Base-by-base conservation (phyloP, 129 eudicot species). In the Kitagawia praeruptora region DNA sequence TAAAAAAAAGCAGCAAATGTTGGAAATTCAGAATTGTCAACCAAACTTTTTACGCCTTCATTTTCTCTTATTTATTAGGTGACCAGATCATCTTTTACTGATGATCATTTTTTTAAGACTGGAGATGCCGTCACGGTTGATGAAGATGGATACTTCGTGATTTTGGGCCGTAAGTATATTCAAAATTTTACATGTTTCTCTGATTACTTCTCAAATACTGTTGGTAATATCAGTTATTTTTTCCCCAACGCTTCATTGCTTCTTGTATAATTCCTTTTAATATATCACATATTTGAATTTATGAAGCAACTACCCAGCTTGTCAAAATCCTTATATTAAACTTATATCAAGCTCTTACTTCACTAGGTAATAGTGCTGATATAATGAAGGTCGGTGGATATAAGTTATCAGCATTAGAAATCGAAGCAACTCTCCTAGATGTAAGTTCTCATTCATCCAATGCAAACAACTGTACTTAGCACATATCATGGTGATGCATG, bases 311-410 rank as follows among this genome's bases (percentile, higher is more conserved):
- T 31, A 13, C 8, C 39, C 38, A 31, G 73, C 41, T n/a, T 31
- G 73, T 15, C 38, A 28, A 25, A 23, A 37, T 19, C 15, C 31
- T 14, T 31, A 31, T 4, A 14, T 31, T 31, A 8, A 31, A 67
- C 40, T 34, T 80, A 39, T 53, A 56, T 28, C 25, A 31, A 47
- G 54, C 27, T 81, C 39, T 75, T 70, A 61, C 69, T 77, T 48
- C 45, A 74, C 80, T 88, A 96, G 99, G 99, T 83, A 96, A 89
- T 63, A 96, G 87, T 92, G 99, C 98, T 84, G 99, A 96, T 79
- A 96, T 96, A 42, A 92, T 96, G 98, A 96, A 96, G 84, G 97
- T 96, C 10, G 99, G 99, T 74, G 99, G 99, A 46, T 96, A 92
- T 86, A 96, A 96, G 81, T 84, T 96, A 82, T 96, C 99, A 10